Evolutionary conservation across 2,329 filamentous ascomycete species (phyloP), one percentile per base, ranked within the genome.

Genomic region (Penicillium italicum): DNA sequence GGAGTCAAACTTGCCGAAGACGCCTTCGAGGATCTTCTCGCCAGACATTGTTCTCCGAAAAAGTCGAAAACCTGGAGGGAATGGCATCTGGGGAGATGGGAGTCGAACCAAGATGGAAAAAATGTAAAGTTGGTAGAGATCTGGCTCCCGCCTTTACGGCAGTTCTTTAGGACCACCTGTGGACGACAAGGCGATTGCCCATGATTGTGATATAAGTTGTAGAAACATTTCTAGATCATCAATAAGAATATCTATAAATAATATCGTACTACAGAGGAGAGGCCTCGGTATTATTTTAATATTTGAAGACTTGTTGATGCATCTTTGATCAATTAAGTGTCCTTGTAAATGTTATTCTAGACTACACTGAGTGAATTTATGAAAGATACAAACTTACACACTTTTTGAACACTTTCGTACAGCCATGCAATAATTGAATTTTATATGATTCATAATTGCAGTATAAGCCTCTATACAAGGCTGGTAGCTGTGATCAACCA

Each of bases 11-110:
- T 62, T 77, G 85, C 83, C 83, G 66, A 87, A 83, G 58, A 85
- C 79, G 62, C 85, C 85, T 71, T 88, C 85, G 53, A 85, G 71
- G 55, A 85, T 75, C 69, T 80, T 82, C 57, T 73, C 71, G 53
- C 68, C 68, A 20, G 72, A 73, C 74, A 76, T 76, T 55, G 63
- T 69, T 47, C 48, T 67, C 56, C 70, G 71, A 53, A 74, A 72
- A 43, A 67, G 61, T 46, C 61, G 62, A 30, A 69, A 58, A 40
- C 63, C 61, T 45, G 53, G 63, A 41, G 62, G 65, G 46, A 73
- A 61, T 59, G 55, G 60, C 72, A 74, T 74, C 61, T 63, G 63
- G 52, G 44, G 45, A 43, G 40, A 34, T 40, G n/a, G 44, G 30
- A 10, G 33, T 50, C 30, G 16, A 20, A 33, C 50, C 41, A 43